Conservation (phyloP, 2,329 filamentous ascomycete genomes). For the Chaetomium strumarium region DNA sequence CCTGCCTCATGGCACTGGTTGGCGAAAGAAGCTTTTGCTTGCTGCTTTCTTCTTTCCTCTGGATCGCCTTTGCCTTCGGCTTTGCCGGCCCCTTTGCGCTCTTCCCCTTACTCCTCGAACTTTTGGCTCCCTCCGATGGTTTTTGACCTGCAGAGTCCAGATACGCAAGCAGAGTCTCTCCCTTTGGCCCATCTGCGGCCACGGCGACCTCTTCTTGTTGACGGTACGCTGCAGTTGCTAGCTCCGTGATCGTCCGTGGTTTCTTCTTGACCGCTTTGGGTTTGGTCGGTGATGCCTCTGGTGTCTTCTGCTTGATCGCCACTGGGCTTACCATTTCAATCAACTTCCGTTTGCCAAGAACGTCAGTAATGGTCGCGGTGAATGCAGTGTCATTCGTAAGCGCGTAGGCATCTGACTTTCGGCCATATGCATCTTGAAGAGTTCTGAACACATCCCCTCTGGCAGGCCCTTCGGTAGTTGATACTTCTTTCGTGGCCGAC, state of each 20-base stretch:
- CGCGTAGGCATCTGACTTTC: constrained; percentile 23
- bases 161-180: constrained; percentile 42
- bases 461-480: constrained; percentile 13
- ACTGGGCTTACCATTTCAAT: constrained; percentile 44
- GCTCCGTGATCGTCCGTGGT: constrained; percentile 68
- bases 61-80: constrained; percentile 27
- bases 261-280: constrained; percentile 60
- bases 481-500: constrained; percentile 29
- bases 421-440: constrained; percentile 40
- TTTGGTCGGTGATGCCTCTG: constrained; percentile 35
- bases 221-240: constrained; percentile 66
- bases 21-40: constrained; percentile 61
- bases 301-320: constrained; percentile 22
- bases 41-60: constrained; percentile 33
- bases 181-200: constrained; percentile 22
- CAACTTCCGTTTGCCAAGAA: constrained; percentile 51
- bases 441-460: constrained; percentile 37
- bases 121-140: constrained; percentile 27
- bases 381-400: constrained; percentile 2
- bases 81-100: constrained; percentile 34
- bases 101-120: constrained; percentile 31
- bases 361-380: constrained; percentile 20
- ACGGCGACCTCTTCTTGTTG: constrained; percentile 34
- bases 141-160: constrained; percentile 35
- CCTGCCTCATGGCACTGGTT: constrained; percentile 57